Evolutionary conservation across 1,139 yeast genomes (phyloP).

Genomic region (Suhomyces atakaporum): DNA sequence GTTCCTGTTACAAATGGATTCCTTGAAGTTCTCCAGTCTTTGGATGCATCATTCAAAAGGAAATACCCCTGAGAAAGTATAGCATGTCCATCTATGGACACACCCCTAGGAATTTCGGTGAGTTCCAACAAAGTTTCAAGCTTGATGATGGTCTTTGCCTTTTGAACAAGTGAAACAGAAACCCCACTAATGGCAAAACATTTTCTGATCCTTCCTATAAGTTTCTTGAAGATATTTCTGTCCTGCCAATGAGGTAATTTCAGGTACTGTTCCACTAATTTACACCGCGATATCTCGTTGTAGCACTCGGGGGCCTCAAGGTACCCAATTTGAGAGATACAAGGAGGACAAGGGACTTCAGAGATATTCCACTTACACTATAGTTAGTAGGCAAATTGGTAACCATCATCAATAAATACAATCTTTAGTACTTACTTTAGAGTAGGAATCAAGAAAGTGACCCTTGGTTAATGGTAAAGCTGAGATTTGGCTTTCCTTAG

Average conservation of each 20-base stretch:
- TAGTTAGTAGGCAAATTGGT: conserved; percentile 1
- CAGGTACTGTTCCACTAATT: conserved; percentile 43
- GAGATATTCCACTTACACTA: conserved; percentile 61
- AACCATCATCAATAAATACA: no score
- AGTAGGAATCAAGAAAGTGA: conserved; percentile 63
- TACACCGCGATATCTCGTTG: conserved; percentile 43
- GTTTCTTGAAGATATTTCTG: conserved; percentile 36
- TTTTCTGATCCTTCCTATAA: conserved; percentile 37
- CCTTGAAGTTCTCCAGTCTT: conserved; percentile 65
- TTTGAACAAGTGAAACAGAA: conserved; percentile 58
- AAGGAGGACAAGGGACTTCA: conserved; percentile 55
- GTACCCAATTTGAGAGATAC: conserved; percentile 48
- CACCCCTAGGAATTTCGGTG: conserved; percentile 52
- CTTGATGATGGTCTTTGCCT: conserved; percentile 49
- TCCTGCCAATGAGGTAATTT: conserved; percentile 55
- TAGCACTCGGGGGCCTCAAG: conserved; percentile 63
- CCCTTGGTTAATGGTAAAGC: conserved; percentile 50
- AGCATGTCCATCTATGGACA: conserved; percentile 69
- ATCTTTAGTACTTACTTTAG: conserved; percentile 34
- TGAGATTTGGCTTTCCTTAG: conserved; percentile 22
- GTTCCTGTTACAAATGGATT: conserved; percentile 65
- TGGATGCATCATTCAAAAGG: conserved; percentile 56
- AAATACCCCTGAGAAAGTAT: conserved; percentile 58
- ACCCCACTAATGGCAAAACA: conserved; percentile 51
- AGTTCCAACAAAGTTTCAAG: conserved; percentile 48